These are phyloP conservation scores for Ogataea nonfermentans DNA, from an alignment of 805 yeast genomes.

Conservation along the genomic window DNA sequence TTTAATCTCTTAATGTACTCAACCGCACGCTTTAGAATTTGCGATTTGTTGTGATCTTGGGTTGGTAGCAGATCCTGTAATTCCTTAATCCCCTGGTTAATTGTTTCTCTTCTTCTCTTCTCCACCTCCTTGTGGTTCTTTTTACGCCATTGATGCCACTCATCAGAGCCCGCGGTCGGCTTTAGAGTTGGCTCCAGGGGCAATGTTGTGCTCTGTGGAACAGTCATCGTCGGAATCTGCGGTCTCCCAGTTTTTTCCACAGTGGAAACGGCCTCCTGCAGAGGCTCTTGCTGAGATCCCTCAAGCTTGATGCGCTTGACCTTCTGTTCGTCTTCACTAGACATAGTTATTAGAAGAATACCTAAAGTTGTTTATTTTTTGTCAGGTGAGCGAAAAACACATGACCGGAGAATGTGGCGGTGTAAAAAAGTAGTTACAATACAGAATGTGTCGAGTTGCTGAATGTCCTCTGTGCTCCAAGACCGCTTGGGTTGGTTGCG, in stretches of 20 bases:
- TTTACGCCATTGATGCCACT: conserved; percentile 79
- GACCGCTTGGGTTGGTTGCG: conserved; percentile 46
- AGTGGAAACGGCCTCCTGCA: neutral
- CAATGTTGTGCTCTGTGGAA: conserved; percentile 22
- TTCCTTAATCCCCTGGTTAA: conserved; percentile 82
- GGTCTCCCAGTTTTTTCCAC: conserved; percentile 6
- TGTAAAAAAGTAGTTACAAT: neutral
- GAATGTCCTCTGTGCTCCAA: conserved; percentile 33
- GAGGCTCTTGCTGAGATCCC: conserved; percentile 1
- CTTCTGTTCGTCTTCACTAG: conserved; percentile 12
- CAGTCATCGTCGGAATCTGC: conserved; percentile 23
- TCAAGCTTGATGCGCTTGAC: conserved; percentile 17
- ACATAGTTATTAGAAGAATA: conserved; percentile 4
- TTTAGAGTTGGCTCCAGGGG: conserved; percentile 32
- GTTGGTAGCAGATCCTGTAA: conserved; percentile 77
- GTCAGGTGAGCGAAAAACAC: conserved; percentile 24
- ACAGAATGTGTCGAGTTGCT: conserved; percentile 38
- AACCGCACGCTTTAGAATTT: conserved; percentile 81
- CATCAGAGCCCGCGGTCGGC: conserved; percentile 74
- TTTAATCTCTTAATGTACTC: conserved; percentile 87
- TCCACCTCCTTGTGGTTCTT: conserved; percentile 96
- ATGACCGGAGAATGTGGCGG: conserved; percentile 14
- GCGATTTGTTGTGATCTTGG: conserved; percentile 85
- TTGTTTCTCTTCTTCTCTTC: conserved; percentile 84
- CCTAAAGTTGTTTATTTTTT: conserved; percentile 6